A percentile compares a stretch with the other conserved stretches of the same genome.
phyloP scores from a whole-genome alignment of 805 yeast genomes.

The Hyphopichia homilentoma region DNA sequence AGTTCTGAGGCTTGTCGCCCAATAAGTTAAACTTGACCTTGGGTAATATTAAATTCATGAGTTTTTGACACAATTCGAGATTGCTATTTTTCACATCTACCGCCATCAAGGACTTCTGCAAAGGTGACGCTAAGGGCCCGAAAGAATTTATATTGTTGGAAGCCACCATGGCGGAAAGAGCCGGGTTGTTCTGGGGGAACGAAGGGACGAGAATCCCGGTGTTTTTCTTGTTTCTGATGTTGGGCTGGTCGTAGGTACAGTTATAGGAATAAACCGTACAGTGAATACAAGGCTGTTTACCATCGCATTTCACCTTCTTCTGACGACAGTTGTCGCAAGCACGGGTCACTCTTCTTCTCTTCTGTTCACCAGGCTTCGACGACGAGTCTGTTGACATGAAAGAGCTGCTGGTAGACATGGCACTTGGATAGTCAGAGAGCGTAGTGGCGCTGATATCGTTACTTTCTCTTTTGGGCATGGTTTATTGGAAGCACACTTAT shows the following conservation, averaged over 20 bases:
- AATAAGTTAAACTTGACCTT: slow-evolving; percentile 29
- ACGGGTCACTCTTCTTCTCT: slow-evolving; percentile 62
- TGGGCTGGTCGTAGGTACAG: slow-evolving; percentile 82
- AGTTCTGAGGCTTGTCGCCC: slow-evolving; percentile 23
- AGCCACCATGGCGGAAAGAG: slow-evolving; percentile 13
- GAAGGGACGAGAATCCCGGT: slow-evolving; percentile 28
- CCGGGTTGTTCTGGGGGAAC: slow-evolving; percentile 8
- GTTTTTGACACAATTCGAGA: slow-evolving; percentile 28
- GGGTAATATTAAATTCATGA: slow-evolving; percentile 33
- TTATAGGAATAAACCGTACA: slow-evolving; percentile 85
- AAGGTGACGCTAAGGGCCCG: neutral
- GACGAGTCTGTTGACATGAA: slow-evolving; percentile 2
- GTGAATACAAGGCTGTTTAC: slow-evolving; percentile 72
- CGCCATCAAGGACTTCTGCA: neutral
- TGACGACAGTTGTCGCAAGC: slow-evolving; percentile 76
- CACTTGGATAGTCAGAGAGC: neutral
- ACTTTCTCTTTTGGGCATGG: slow-evolving; percentile 2
- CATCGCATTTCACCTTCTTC: slow-evolving; percentile 79
- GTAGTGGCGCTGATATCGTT: neutral
- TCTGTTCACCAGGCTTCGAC: slow-evolving; percentile 25
- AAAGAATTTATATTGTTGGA: slow-evolving; percentile 6
- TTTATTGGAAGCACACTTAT: too few relatives aligned
- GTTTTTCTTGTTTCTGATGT: slow-evolving; percentile 47
- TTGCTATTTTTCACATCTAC: slow-evolving; percentile 10
- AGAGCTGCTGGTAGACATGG: neutral